Evolutionary conservation across 495 filamentous ascomycete species (phyloP), one percentile per base, ranked within the genome.

Genomic region (Poronia punctata): DNA sequence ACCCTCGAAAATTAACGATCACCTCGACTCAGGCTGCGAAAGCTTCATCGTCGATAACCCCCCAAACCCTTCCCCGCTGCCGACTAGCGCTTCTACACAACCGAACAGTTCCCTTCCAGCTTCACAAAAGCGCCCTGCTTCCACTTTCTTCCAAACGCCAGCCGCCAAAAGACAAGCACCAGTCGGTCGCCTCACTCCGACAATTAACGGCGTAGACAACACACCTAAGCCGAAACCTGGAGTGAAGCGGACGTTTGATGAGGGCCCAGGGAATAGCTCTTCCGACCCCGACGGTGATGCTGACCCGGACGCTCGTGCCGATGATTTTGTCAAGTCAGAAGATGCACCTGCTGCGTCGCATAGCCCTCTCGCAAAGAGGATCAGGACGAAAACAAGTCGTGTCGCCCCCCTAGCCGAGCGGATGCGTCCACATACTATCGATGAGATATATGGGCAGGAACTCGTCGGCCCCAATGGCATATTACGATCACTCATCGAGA

Each of bases 361-460:
- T 2, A 52, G 50, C n/a, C 61, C 56, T 0, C 15, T 67, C 12
- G 35, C 71, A 3, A 85, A 85, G 53, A 75, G 72, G 37, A 61
- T 72, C 30, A 74, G 72, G 37, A 62, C 72, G 35, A 90, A 84
- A 57, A 68, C 68, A 40, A 77, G 80, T 28, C 78, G 79, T 49
- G 82, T 78, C 0, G 86, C 86, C 4, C 92, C 92, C 2, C 70
- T 98, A 3, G 87, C 92, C 10, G 92, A 98, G 59, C 84, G 87
- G 9, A 95, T 97, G 87, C 83, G 92, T 3, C 92, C 92, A 2
- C 73, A 68, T 35, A 80, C 69, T 2, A 75, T 98, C 0, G 84
- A 95, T 45, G 86, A 96, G 17, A 81, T 97, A 7, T 85, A 76
- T 43, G 92, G 92, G 5, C 92, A 98, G 64, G 86, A 94, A 32